Percentiles rank a stretch among this genome's conserved stretches.
Evolutionary conservation across 768 basidiomycete genomes (phyloP).

Genomic region (Agaricus sinodeliciosus): DNA sequence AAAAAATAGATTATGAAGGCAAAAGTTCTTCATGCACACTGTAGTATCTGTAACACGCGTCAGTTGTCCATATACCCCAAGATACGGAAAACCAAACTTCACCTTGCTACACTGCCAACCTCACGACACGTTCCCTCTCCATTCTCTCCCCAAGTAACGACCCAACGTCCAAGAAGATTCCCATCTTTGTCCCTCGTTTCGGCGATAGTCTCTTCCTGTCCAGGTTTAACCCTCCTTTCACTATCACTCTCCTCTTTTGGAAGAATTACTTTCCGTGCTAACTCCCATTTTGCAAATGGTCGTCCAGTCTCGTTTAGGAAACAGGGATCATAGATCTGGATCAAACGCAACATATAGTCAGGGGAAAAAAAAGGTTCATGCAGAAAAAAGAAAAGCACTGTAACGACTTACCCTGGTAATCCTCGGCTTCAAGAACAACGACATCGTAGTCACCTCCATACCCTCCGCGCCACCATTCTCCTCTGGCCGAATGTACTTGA

Average conservation of each 20-base stretch:
- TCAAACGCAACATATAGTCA: not conserved
- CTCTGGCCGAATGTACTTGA: slow-evolving; percentile 45
- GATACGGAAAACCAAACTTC: slow-evolving; percentile 19
- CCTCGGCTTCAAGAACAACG: slow-evolving; percentile 49
- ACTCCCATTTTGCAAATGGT: slow-evolving; percentile 78
- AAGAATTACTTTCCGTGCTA: slow-evolving; percentile 48
- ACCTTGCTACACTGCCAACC: slow-evolving; percentile 65
- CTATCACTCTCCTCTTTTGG: slow-evolving; percentile 24
- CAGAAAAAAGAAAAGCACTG: too few relatives aligned
- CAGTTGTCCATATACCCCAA: not conserved
- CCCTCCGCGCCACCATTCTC: slow-evolving; percentile 40
- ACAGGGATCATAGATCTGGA: slow-evolving; percentile 60
- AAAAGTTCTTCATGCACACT: slow-evolving; percentile 44
- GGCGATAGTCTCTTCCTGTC: slow-evolving; percentile 71
- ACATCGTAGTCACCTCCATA: slow-evolving; percentile 66
- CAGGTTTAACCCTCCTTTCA: slow-evolving; percentile 29
- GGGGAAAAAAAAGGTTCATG: not conserved
- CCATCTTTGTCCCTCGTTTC: slow-evolving; percentile 61
- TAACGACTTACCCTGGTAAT: slow-evolving; percentile 48
- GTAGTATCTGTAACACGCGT: slow-evolving; percentile 27
- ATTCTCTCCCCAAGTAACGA: slow-evolving; percentile 66
- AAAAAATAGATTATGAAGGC: slow-evolving; percentile 8
- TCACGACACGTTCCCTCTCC: slow-evolving; percentile 58
- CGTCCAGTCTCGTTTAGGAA: slow-evolving; percentile 63
- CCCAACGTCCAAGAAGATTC: slow-evolving; percentile 65